These are phyloP conservation scores for Penicillium psychrosexuale DNA, from an alignment of 2,329 filamentous ascomycete genomes.

Conservation along the genomic window DNA sequence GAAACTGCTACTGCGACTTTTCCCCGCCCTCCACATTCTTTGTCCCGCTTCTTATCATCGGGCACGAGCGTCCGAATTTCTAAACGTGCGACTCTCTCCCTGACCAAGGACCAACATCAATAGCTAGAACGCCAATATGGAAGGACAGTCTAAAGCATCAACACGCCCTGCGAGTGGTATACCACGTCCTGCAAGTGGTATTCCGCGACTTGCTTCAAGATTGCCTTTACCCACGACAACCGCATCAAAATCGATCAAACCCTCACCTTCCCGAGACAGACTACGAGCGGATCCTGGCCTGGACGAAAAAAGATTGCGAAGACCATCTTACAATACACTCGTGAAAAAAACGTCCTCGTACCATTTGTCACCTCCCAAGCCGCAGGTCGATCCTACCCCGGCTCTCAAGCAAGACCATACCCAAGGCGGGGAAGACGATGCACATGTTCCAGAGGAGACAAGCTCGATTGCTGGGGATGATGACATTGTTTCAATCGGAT, in stretches of 20 bases:
- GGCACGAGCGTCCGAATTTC: slow-evolving; percentile 6
- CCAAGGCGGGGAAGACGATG: slow-evolving; percentile 19
- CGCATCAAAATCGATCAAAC: slow-evolving; percentile 42
- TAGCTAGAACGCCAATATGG: slow-evolving; percentile 28
- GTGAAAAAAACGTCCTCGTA: slow-evolving; percentile 35
- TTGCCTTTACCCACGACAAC: slow-evolving; percentile 51
- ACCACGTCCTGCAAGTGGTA: slow-evolving; percentile 42
- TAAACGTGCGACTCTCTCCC: slow-evolving; percentile 1
- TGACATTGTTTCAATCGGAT: slow-evolving; percentile 4
- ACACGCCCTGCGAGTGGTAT: slow-evolving; percentile 39
- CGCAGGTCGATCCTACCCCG: slow-evolving; percentile 8
- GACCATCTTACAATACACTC: slow-evolving; percentile 39
- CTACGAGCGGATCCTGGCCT: slow-evolving; percentile 43
- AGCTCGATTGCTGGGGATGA: slow-evolving; percentile 10
- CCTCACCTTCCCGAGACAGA: slow-evolving; percentile 49
- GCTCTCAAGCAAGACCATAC: slow-evolving; percentile 22
- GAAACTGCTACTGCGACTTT: background rate
- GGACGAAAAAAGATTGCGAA: slow-evolving; percentile 36
- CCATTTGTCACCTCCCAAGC: slow-evolving; percentile 26
- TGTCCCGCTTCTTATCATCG: background rate
- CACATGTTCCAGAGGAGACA: slow-evolving; percentile 16
- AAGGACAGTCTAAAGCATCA: slow-evolving; percentile 31
- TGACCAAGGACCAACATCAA: slow-evolving; percentile 8
- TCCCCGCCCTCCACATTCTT: slow-evolving; percentile 2
- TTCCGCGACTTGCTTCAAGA: slow-evolving; percentile 53